Evolutionary conservation across 208 protist species (phyloP).

Genomic region (Hexamita inflata): DNA sequence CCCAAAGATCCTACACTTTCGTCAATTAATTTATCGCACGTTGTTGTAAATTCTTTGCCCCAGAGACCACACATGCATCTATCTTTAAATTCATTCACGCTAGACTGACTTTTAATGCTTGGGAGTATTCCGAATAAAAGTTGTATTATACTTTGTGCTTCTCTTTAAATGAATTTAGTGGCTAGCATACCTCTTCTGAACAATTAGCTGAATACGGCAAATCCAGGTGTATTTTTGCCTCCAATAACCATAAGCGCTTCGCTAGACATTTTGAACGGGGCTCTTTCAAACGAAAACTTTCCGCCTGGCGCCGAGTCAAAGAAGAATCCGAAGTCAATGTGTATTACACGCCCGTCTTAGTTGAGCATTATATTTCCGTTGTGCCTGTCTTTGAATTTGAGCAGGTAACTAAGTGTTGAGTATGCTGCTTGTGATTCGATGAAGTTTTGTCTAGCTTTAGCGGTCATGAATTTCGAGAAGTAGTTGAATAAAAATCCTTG

Average conservation of each 20-base stretch:
- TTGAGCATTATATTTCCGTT: slow-evolving; percentile 28
- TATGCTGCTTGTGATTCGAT: background rate
- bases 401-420: background rate
- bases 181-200: background rate
- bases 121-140: background rate
- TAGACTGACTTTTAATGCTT: background rate
- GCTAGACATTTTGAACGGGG: slow-evolving; percentile 2
- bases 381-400: slow-evolving; percentile 18
- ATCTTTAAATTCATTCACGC: background rate
- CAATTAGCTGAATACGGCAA: background rate
- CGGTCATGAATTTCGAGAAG: background rate
- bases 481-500: slow-evolving; percentile 2
- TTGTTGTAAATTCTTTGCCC: too few species aligned
- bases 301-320: slow-evolving; percentile 13
- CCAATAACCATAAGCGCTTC: background rate
- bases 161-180: background rate
- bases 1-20: background rate
- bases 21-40: background rate
- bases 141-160: background rate
- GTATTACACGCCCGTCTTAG: background rate
- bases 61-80: background rate
- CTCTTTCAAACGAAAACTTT: background rate
- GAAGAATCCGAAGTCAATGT: slow-evolving; percentile 27
- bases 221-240: background rate
- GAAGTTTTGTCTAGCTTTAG: background rate